phyloP scores from a whole-genome alignment of 352 stramenopile genomes.

The Pythium volutum region DNA sequence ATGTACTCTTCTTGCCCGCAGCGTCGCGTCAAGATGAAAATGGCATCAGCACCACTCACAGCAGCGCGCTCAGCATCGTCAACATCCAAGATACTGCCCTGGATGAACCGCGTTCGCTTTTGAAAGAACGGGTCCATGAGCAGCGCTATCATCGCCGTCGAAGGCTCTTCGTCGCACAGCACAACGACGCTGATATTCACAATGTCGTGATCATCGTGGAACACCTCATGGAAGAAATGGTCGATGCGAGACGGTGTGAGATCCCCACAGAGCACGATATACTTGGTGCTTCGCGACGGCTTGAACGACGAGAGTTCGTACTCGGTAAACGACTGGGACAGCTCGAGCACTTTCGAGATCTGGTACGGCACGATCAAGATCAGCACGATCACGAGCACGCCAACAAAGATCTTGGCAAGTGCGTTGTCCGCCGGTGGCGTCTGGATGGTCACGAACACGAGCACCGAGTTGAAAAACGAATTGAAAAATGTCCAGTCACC shows the following conservation, averaged over 20 bases:
- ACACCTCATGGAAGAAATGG: constrained; percentile 85
- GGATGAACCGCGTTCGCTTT: constrained; percentile 80
- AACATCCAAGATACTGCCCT: constrained; percentile 75
- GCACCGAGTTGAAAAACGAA: constrained; percentile 85
- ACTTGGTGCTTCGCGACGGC: constrained; percentile 48
- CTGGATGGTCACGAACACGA: constrained; percentile 87
- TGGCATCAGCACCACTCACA: constrained; percentile 57
- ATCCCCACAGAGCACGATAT: constrained; percentile 83
- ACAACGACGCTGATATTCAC: constrained; percentile 78
- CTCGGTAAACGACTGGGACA: constrained; percentile 66
- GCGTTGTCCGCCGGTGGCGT: constrained; percentile 77
- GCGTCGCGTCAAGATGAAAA: constrained; percentile 75
- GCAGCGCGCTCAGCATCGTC: constrained; percentile 74
- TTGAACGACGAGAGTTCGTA: constrained; percentile 80
- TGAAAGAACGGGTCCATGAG: constrained; percentile 84
- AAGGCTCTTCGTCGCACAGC: constrained; percentile 71
- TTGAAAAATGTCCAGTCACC: constrained; percentile 90
- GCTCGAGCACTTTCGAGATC: constrained; percentile 77
- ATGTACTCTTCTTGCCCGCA: constrained; percentile 66
- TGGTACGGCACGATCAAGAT: constrained; percentile 87
- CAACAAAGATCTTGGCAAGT: constrained; percentile 81
- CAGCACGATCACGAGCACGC: constrained; percentile 76
- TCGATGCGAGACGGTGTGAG: constrained; percentile 78
- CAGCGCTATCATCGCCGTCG: constrained; percentile 67
- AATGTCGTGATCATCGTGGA: constrained; percentile 85